These are phyloP conservation scores for Cyberlindnera suaveolens DNA, from an alignment of 805 yeast species.

Conservation along the genomic window DNA sequence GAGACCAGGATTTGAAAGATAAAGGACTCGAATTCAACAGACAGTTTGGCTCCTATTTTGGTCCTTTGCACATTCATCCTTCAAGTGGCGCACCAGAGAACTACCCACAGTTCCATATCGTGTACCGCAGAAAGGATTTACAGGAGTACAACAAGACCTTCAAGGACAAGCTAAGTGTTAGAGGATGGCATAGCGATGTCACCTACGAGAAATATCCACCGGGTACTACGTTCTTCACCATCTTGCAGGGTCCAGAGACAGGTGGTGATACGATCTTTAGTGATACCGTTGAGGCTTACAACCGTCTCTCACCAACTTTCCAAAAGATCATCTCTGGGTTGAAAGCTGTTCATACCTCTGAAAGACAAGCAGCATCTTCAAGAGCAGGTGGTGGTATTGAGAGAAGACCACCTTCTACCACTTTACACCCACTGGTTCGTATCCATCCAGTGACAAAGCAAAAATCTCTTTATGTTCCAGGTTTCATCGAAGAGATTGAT, in stretches of 20 bases:
- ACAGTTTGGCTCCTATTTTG: conserved; percentile 58
- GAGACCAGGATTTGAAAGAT: conserved; percentile 59
- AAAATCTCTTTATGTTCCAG: conserved; percentile 51
- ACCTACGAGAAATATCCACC: conserved; percentile 12
- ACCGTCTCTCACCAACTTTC: conserved; percentile 44
- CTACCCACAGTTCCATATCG: conserved; percentile 61
- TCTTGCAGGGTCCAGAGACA: conserved; percentile 40
- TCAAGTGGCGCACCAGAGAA: conserved; percentile 63
- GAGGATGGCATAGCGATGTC: conserved; percentile 13
- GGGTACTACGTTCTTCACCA: conserved; percentile 39
- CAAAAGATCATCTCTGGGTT: conserved; percentile 40
- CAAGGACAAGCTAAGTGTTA: conserved; percentile 9
- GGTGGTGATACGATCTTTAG: conserved; percentile 55
- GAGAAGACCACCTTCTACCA: conserved; percentile 30
- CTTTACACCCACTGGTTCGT: conserved; percentile 49
- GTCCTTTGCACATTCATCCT: conserved; percentile 68
- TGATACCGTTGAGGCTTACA: conserved; percentile 48
- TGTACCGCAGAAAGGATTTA: conserved; percentile 25
- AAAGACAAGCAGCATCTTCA: conserved; percentile 40
- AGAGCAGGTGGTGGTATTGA: conserved; percentile 42
- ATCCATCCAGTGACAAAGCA: conserved; percentile 63
- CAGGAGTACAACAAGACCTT: conserved; percentile 26
- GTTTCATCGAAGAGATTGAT: conserved; percentile 42
- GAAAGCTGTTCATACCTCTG: conserved; percentile 35
- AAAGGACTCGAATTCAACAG: conserved; percentile 40